phyloP scores from a whole-genome alignment of 2,329 filamentous ascomycete species.

The Sarocladium brachiariae region DNA sequence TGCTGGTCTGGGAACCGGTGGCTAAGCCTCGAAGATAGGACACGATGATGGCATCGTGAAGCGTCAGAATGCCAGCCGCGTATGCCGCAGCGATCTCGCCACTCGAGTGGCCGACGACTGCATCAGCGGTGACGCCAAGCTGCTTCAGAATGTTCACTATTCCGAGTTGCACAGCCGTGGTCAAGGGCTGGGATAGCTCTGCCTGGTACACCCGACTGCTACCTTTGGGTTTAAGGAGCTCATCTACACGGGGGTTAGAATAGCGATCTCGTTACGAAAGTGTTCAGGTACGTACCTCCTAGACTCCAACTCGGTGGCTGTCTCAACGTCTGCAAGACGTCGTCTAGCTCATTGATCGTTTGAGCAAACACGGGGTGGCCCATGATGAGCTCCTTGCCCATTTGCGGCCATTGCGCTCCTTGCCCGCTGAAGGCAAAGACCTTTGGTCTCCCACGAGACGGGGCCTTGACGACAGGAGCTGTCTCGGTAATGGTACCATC shows the following conservation, averaged over 20 bases:
- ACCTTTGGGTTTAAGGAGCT: background rate
- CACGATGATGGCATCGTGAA: conserved; percentile 27
- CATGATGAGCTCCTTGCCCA: conserved; percentile 13
- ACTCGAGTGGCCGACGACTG: conserved; percentile 34
- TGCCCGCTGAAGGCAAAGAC: conserved; percentile 18
- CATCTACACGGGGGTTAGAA: conserved; percentile 39
- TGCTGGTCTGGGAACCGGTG: background rate
- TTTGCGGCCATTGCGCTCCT: conserved; percentile 15
- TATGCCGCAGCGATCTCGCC: conserved; percentile 41
- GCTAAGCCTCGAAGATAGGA: conserved; percentile 33
- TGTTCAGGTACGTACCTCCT: too few species aligned
- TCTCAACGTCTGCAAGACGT: background rate
- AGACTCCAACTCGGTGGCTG: conserved; percentile 21
- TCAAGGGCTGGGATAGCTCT: conserved; percentile 30
- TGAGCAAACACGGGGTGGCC: conserved; percentile 2
- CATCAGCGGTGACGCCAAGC: conserved; percentile 24
- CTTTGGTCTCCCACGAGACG: too few species aligned
- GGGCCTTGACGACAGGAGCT: too few species aligned
- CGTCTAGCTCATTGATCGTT: conserved; percentile 5
- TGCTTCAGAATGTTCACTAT: conserved; percentile 30
- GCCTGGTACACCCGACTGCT: conserved; percentile 11
- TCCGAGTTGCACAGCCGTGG: conserved; percentile 36
- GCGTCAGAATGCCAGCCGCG: conserved; percentile 27
- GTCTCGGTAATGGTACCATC: too few species aligned
- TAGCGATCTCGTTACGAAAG: too few species aligned